These are phyloP conservation scores for Eimeria tenella DNA, from an alignment of 169 alveolate genomes.

Conservation along the genomic window DNA sequence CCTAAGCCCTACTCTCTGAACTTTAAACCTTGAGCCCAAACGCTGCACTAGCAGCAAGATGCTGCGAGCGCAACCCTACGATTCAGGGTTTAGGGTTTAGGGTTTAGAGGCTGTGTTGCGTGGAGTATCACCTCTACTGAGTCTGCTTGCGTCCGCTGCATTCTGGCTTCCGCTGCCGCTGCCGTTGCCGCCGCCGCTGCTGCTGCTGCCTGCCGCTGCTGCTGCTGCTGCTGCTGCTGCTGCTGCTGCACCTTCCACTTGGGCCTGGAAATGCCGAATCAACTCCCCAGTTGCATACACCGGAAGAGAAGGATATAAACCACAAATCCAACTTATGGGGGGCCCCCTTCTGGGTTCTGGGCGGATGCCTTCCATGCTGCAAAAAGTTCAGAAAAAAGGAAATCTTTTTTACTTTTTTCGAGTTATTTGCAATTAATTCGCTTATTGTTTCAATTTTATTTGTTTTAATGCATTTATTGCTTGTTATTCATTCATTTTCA, in stretches of 20 bases:
- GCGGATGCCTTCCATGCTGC: slow-evolving; percentile 66
- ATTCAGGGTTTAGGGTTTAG: no score
- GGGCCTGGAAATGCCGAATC: slow-evolving; percentile 45
- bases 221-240: no score
- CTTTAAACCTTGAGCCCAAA: no score
- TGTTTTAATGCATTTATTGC: background rate
- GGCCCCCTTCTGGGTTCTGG: slow-evolving; percentile 52
- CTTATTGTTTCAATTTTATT: no score
- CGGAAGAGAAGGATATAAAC: slow-evolving; percentile 56
- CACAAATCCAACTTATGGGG: slow-evolving; percentile 15
- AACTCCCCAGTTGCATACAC: slow-evolving; percentile 65
- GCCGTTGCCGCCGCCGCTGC: no score
- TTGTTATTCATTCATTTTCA: background rate
- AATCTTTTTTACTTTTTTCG: no score
- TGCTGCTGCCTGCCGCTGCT: no score
- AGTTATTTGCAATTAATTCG: background rate
- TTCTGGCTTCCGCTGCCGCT: background rate
- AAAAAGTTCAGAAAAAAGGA: background rate
- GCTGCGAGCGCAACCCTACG: no score
- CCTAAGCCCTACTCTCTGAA: background rate
- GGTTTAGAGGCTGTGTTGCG: no score
- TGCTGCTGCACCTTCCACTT: slow-evolving; percentile 6
- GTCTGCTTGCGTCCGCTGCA: slow-evolving; percentile 12
- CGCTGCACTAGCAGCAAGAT: no score
- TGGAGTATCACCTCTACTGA: slow-evolving; percentile 61